Conservation (phyloP, 176 grass and related monocot species). For the Bolboschoenus planiculmis region DNA sequence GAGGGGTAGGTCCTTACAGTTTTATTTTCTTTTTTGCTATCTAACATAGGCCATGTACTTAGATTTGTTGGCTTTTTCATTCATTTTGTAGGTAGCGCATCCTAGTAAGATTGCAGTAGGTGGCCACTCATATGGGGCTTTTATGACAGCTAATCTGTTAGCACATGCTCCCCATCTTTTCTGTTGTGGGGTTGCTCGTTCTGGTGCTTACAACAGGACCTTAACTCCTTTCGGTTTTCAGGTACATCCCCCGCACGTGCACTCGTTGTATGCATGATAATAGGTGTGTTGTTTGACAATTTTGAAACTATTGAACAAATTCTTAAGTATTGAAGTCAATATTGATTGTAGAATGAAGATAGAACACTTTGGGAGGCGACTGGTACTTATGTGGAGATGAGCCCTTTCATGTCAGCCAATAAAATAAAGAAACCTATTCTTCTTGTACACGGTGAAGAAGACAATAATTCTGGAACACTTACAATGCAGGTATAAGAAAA, state of each 20-base stretch:
- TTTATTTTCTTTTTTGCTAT: constrained; percentile 1
- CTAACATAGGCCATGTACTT: neutral
- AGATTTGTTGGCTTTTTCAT: constrained; percentile 9
- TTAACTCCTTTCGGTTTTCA: constrained; percentile 99
- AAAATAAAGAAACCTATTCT: constrained; percentile 99
- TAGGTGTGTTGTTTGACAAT: neutral
- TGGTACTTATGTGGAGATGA: constrained; percentile 86
- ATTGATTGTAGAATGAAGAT: constrained; percentile 78
- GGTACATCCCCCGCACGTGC: constrained; percentile 26
- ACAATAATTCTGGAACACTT: constrained; percentile 95
- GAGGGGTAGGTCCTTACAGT: constrained; percentile 59
- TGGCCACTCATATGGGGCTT: constrained; percentile 98
- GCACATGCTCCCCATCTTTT: constrained; percentile 99
- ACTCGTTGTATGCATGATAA: neutral
- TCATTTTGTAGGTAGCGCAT: constrained; percentile 68
- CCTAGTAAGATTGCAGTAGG: constrained; percentile 93
- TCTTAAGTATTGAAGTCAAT: constrained; percentile 2
- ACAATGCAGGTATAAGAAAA: constrained; percentile 80
- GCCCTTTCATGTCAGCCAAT: constrained; percentile 95
- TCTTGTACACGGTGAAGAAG: constrained; percentile 96
- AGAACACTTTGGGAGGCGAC: constrained; percentile 97
- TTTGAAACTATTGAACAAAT: neutral
- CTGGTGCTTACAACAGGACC: constrained; percentile 98
- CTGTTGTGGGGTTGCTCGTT: constrained; percentile 85
- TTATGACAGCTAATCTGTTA: constrained; percentile 99